Evolutionary conservation across 208 protist species (phyloP).

Genomic region (Acanthamoeba rhysodes): DNA sequence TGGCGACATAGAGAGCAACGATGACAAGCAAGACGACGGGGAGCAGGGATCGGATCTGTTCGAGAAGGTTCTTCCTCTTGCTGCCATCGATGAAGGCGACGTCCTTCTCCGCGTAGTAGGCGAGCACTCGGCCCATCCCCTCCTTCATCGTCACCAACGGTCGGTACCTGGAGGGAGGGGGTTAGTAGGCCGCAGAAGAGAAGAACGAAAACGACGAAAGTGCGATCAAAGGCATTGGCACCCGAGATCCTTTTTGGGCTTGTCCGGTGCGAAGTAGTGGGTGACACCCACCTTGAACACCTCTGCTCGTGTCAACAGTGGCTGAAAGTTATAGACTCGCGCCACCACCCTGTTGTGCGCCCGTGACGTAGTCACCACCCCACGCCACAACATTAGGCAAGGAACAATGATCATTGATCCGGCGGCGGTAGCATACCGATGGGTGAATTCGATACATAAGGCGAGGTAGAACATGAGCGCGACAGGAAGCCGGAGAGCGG

Average conservation of each 20-base stretch:
- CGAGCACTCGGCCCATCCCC: slow-evolving; percentile 8
- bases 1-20: neutral
- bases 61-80: neutral
- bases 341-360: slow-evolving; percentile 1
- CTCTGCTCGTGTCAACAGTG: slow-evolving; percentile 80
- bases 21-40: neutral
- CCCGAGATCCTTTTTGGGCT: slow-evolving; percentile 58
- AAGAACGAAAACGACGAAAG: neutral
- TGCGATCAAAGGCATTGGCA: neutral
- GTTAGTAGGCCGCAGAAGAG: neutral
- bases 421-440: neutral
- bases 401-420: neutral
- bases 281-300: slow-evolving; percentile 83
- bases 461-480: slow-evolving; percentile 78
- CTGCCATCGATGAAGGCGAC: neutral
- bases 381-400: neutral
- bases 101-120: slow-evolving; percentile 25
- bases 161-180: neutral
- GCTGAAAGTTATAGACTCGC: slow-evolving; percentile 82
- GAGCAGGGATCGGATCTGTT: neutral
- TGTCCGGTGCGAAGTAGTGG: slow-evolving; percentile 82
- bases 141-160: neutral
- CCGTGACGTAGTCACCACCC: neutral
- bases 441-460: slow-evolving; percentile 72
- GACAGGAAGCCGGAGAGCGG: slow-evolving; percentile 52